Evolutionary conservation across 1,284 basidiomycete species (phyloP).

Genomic region (Boletus smithii): DNA sequence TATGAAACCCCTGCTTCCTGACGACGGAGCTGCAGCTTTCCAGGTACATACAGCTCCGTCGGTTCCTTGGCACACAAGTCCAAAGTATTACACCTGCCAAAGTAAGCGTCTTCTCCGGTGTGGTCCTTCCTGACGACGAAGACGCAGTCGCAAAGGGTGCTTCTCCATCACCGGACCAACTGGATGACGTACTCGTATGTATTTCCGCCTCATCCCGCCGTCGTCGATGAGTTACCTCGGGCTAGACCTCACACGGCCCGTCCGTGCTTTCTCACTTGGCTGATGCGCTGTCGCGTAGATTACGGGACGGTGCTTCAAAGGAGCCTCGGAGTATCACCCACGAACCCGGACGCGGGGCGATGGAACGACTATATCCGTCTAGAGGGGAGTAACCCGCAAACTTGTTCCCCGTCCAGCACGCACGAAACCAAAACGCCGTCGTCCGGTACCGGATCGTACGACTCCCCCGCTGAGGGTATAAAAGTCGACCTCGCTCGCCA

Average conservation of each 20-base stretch:
- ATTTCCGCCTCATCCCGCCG: constrained; percentile 11
- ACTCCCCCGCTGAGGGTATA: constrained; percentile 13
- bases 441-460: constrained; percentile 8
- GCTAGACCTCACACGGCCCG: neutral
- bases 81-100: constrained; percentile 15
- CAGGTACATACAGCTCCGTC: neutral
- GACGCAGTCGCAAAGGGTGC: neutral
- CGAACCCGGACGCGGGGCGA: neutral
- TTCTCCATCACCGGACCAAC: constrained; percentile 16
- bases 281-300: constrained; percentile 5
- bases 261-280: constrained; percentile 6
- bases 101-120: constrained; percentile 14
- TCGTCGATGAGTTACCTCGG: neutral
- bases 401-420: constrained; percentile 7
- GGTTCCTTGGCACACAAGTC: neutral
- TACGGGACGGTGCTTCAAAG: neutral
- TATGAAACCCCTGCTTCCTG: neutral
- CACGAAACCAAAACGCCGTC: constrained; percentile 19
- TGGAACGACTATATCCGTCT: constrained; percentile 17
- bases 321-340: neutral
- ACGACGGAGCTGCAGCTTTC: neutral
- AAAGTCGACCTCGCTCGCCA: constrained; percentile 7
- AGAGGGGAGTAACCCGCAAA: neutral
- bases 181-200: constrained; percentile 18
- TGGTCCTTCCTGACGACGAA: constrained; percentile 9